A percentile compares a stretch with the other conserved stretches of the same genome.
Evolutionary conservation across 768 basidiomycete genomes (phyloP).

Genomic region (Suillus occidentalis): DNA sequence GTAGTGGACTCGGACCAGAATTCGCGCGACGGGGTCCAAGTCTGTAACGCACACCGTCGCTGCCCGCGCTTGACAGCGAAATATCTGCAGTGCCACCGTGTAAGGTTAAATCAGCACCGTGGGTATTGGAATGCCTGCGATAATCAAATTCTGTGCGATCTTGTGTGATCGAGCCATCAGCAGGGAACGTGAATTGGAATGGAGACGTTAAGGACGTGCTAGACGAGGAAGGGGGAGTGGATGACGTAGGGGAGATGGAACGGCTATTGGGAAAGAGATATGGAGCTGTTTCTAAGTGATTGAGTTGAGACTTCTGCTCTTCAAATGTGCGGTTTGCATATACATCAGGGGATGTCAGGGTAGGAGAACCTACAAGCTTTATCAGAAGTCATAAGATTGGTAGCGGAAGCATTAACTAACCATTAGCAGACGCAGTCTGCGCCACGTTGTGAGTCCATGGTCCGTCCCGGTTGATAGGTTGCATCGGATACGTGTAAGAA

Average conservation of each 20-base stretch:
- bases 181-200: constrained; percentile 62
- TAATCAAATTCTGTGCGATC: constrained; percentile 68
- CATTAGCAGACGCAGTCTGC: constrained; percentile 33
- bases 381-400: constrained; percentile 32
- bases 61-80: constrained; percentile 49
- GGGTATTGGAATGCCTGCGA: constrained; percentile 54
- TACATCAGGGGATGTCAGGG: constrained; percentile 45
- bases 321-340: constrained; percentile 51
- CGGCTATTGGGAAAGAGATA: constrained; percentile 68
- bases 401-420: constrained; percentile 26
- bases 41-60: constrained; percentile 63
- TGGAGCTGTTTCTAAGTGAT: constrained; percentile 50
- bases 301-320: constrained; percentile 56
- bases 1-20: constrained; percentile 45
- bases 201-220: constrained; percentile 62
- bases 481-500: constrained; percentile 46
- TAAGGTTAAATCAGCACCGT: constrained; percentile 62
- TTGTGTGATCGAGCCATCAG: constrained; percentile 50
- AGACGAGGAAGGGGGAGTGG: constrained; percentile 61
- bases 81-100: constrained; percentile 77
- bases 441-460: constrained; percentile 29
- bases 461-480: constrained; percentile 32
- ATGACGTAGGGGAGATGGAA: constrained; percentile 68
- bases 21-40: constrained; percentile 49
- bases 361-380: constrained; percentile 57